Evolutionary conservation across 768 basidiomycete genomes (phyloP).

Genomic region (Mycena crocata): DNA sequence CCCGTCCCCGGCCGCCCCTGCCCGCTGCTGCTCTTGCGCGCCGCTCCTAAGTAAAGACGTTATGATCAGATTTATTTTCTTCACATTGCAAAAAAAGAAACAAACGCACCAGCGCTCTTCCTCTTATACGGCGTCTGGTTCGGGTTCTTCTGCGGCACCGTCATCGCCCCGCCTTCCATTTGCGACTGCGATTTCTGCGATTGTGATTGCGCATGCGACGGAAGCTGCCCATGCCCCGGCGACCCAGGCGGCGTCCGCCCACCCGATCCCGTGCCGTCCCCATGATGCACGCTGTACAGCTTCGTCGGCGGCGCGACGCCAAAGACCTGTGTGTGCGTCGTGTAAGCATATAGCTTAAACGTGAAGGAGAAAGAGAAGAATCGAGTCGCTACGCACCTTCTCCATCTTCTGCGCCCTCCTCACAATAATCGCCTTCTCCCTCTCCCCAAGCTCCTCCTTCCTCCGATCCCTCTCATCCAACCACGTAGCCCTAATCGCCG

Average conservation of each 20-base stretch:
- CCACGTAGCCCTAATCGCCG: constrained; percentile 62
- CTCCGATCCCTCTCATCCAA: constrained; percentile 68
- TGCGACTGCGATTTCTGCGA: no score
- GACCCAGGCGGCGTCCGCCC: constrained; percentile 2
- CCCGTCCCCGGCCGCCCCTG: constrained; percentile 70
- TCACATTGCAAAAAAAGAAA: no score
- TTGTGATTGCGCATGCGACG: no score
- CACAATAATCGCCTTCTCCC: constrained; percentile 84
- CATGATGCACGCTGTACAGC: constrained; percentile 78
- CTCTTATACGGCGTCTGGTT: constrained; percentile 61
- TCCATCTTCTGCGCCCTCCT: constrained; percentile 89
- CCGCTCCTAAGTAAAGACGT: no score
- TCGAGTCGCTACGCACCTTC: constrained; percentile 62
- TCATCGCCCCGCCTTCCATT: no score
- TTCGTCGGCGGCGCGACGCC: constrained; percentile 84
- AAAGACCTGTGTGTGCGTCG: constrained; percentile 67
- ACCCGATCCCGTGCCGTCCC: background rate
- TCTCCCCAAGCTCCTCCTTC: constrained; percentile 76
- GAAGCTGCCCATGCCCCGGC: background rate
- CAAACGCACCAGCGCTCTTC: no score
- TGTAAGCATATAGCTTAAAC: constrained; percentile 4
- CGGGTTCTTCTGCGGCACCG: constrained; percentile 47
- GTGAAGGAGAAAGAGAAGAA: background rate
- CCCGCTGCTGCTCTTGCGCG: constrained; percentile 30
- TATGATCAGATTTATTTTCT: no score